Conservation (phyloP, 805 yeast genomes). For the Wickerhamomyces canadensis region DNA sequence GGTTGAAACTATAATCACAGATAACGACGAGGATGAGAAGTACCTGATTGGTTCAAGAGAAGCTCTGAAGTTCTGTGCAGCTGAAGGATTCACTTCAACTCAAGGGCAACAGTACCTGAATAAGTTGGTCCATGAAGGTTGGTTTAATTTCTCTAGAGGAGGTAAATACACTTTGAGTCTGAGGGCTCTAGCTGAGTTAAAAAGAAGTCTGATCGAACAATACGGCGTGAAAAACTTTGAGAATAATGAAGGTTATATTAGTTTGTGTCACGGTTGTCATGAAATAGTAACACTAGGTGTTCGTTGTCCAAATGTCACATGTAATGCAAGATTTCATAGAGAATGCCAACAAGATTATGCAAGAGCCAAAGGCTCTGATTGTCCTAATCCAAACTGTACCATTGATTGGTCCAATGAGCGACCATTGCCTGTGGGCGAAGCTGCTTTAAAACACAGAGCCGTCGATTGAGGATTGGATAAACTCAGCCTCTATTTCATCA, state of each 20-base stretch:
- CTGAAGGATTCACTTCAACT: slow-evolving; percentile 27
- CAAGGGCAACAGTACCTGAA: slow-evolving; percentile 37
- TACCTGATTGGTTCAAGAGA: slow-evolving; percentile 30
- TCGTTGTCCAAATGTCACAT: slow-evolving; percentile 30
- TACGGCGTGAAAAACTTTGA: slow-evolving; percentile 30
- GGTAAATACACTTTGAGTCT: slow-evolving; percentile 34
- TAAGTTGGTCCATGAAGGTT: slow-evolving; percentile 42
- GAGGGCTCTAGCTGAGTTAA: slow-evolving; percentile 42
- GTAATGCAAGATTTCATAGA: slow-evolving; percentile 41
- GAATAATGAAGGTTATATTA: slow-evolving; percentile 32
- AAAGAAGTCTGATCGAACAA: slow-evolving; percentile 36
- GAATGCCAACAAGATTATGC: slow-evolving; percentile 39
- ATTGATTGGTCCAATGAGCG: slow-evolving; percentile 12
- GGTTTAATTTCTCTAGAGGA: slow-evolving; percentile 37
- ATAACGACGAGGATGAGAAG: slow-evolving; percentile 15
- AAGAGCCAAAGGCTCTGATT: slow-evolving; percentile 26
- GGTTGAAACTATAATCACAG: slow-evolving; percentile 32
- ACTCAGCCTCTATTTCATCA: slow-evolving; percentile 73
- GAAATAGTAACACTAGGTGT: slow-evolving; percentile 50
- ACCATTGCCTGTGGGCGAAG: slow-evolving; percentile 16
- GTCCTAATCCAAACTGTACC: slow-evolving; percentile 29
- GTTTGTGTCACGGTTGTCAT: slow-evolving; percentile 43
- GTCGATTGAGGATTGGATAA: slow-evolving; percentile 30
- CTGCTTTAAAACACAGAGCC: slow-evolving; percentile 1
- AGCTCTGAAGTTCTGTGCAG: slow-evolving; percentile 10